Evolutionary conservation across 768 basidiomycete species (phyloP), one percentile per base, ranked within the genome.

Genomic region (Lentinula guzmanii): DNA sequence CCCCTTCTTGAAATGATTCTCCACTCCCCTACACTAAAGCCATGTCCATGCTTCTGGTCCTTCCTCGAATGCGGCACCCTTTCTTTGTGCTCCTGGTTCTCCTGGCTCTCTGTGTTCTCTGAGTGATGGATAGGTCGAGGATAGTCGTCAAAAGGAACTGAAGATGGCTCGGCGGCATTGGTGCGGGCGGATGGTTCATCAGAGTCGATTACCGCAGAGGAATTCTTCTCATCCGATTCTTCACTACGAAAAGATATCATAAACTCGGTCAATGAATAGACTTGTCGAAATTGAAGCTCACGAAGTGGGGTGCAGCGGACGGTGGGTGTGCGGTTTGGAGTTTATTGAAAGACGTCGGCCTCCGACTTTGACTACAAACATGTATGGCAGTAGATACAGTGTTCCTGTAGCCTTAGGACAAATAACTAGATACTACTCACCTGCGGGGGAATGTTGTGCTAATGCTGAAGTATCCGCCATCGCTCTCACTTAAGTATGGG

Each of bases 261-360:
- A 0, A 28, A 28, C 18, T 42, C n/a, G 18, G 41, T 41, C 21
- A 43, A 21, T 6, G 8, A 56, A 42, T n/a, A 28, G 6, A 18
- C 13, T 15, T 15, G 18, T 18, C 18, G 13, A 21, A 55, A 34
- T 33, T 16, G 15, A 15, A 6, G 15, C 51, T 34, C 34, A 52
- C 51, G 51, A 52, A 52, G 34, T 16, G 7, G 8, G 5, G 6
- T 35, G 51, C 37, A 39, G 7, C 9, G 51, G 2, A 34, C n/a
- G 51, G 24, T 52, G 51, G 34, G 16, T 42, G 15, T 56, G 55
- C 4, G 34, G 35, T 42, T 43, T 56, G 7, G 41, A 42, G 55
- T 41, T 56, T 13, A 56, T 41, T 33, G 55, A 56, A 15, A 56
- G 55, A 13, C 55, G 55, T 43, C 55, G 4, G 45, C 55, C 55